Base-by-base conservation (phyloP, 1,139 yeast genomes). In the Debaryomycetaceae sp. region DNA sequence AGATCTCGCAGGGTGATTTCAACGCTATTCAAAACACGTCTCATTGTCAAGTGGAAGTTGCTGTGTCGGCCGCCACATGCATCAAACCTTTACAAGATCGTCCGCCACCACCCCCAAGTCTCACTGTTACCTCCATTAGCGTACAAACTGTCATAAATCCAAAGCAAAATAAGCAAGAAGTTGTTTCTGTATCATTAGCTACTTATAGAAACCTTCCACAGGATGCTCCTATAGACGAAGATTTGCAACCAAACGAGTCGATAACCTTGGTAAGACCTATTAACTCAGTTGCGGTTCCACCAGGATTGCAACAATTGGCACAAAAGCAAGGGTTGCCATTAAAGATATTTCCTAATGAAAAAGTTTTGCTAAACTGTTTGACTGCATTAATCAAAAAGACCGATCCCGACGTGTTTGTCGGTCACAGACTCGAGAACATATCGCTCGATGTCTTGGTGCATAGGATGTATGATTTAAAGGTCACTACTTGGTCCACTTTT, bases 351-450 rank as follows among this genome's bases (percentile, higher is more conserved):
- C 85, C 83, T 27, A 85, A 78, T 49, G 99, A 93, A 60, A 82
- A 81, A 49, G 80, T 87, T 0, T 63, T 93, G 52, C 73, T 93
- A 43, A 81, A 81, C 51, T 84, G 85, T 58, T 78, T 93, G 45
- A 75, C 91, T 42, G 93, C 88, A 0, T 67, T 83, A 58, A 68
- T 93, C 44, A 87, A 85, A 53, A 70, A 72, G 33, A 69, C 78
- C 30, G 99, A 95, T 63, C 97, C 99, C 0, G 99, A 95, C 68
- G 85, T 91, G 1, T 78, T 89, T 46, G 63, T 93, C 38, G 99
- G 99, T 14, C 98, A 95, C 60, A 76, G 87, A 51, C 69, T 93
- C 49, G 97, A 93, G 52, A 82, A 80, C 51, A 78, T 87, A 17
- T 83, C 91, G 7, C 66, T 91, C 42, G 96, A 88, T 59, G 86